Evolutionary conservation across 1,139 yeast genomes (phyloP), one percentile per base, ranked within the genome.

Genomic region (Kurtzmaniella quercitrusa): DNA sequence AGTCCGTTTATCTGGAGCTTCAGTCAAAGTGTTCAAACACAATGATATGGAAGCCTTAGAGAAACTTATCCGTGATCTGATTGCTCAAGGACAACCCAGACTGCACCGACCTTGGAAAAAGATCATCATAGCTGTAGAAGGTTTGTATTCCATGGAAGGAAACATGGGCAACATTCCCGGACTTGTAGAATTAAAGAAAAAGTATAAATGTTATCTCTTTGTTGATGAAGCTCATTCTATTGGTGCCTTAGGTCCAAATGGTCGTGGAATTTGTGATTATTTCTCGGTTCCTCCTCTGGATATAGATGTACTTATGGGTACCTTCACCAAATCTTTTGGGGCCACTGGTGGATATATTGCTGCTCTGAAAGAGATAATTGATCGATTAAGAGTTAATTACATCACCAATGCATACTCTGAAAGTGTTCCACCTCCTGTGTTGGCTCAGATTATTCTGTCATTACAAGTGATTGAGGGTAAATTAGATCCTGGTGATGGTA

Each of bases 291-390:
- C 82, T 51, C 93, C 98, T 34, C 63, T 70, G 17, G 78, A 80
- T 42, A 75, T 93, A 43, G 99, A 93, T 65, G 70, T 94, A 49
- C 70, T 93, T 54, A 93, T 93, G 99, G 99, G 99, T 41, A 93
- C 99, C 8, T 78, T 94, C 47, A 94, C 98, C 43, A 93, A 93
- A 67, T 89, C 97, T 5, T 93, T 93, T 65, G 98, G 99, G 59
- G 98, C 98, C 25, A 90, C 98, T 40, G 99, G 99, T 58, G 99
- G 98, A 41, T 93, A 93, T 62, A 73, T 93, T 51, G 94, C 96
- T 18, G 95, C 85, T 43, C 75, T 76, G 51, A 77, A 80, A 58
- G 67, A 64, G 42, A 68, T 88, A 39, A 85, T 91, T 46, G 91
- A 89, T 54, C 77, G 83, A 55, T 68, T 93, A 48, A 81, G 93